Base-by-base conservation (phyloP, 495 filamentous ascomycete species). In the Penicillium argentinense region DNA sequence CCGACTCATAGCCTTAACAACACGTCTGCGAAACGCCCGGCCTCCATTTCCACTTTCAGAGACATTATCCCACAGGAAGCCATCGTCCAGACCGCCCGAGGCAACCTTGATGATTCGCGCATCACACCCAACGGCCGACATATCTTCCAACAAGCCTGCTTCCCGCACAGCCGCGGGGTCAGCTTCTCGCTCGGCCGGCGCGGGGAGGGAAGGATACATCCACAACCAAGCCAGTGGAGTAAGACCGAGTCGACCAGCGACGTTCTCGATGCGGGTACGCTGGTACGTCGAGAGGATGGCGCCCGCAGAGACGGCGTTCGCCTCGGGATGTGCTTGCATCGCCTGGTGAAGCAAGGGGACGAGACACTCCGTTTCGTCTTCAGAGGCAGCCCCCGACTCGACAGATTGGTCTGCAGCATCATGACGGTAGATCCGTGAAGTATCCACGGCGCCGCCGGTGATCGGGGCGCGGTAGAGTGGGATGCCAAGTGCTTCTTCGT, bases 231-330 rank as follows among this genome's bases (percentile, higher is more conserved):
- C 82, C 18, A 99, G 72, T 2, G 93, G 89, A 0, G 78, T 75
- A 2, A 99, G 75, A 9, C 85, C 85, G 1, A 99, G 70, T 6
- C 93, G 75, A 0, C 77, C 51, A 3, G 89, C 89, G 8, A 97
- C 87, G 30, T 87, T 90, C 71, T 99, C 93, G 18, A 97, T 84
- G 9, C 93, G 75, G 0, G 92, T 97, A 39, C 93, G 86, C 68
- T 99, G 93, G 65, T 99, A 99, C 1, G 89, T 93, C 1, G 86
- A 91, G 17, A 97, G 75, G 50, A 99, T 97, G 2, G 93, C 93
- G 38, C 93, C 93, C 0, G 91, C 87, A 40, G 83, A 89, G 50
- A 98, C 70, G 22, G 91, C 93, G 54, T 91, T 91, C 14, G 84
- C 85, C 16, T 80, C 74, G 1, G 93, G 92, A 56, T 95, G 83